phyloP scores from a whole-genome alignment of 2,329 filamentous ascomycete species.

The Dendryphion nanum region DNA sequence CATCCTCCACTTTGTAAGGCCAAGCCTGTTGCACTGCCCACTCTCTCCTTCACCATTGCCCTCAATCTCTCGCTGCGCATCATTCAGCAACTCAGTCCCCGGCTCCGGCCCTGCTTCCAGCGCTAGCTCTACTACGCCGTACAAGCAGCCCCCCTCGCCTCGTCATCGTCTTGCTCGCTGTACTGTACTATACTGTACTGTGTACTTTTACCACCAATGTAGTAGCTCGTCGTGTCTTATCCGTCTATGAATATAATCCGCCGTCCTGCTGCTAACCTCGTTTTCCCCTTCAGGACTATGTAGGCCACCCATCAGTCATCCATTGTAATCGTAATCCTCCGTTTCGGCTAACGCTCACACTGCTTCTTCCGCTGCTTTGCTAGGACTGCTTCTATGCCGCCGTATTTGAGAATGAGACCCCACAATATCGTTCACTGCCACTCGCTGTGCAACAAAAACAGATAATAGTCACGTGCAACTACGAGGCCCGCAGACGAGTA shows the following conservation, averaged over 20 bases:
- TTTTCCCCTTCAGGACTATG: slow-evolving; percentile 32
- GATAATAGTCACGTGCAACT: slow-evolving; percentile 71
- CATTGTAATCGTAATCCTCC: slow-evolving; percentile 1
- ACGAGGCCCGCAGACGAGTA: slow-evolving; percentile 72
- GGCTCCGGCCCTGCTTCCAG: background rate
- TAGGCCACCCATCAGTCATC: slow-evolving; percentile 14
- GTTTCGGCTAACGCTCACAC: too few relatives aligned
- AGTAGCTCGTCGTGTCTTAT: too few relatives aligned
- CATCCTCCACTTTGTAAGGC: slow-evolving; percentile 77
- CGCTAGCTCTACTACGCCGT: background rate
- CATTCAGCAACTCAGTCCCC: background rate
- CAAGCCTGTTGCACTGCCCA: background rate
- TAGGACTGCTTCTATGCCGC: slow-evolving; percentile 95
- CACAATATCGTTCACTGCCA: slow-evolving; percentile 68
- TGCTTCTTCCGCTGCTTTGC: too few relatives aligned
- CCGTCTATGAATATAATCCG: too few relatives aligned
- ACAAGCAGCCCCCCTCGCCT: background rate
- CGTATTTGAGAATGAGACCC: slow-evolving; percentile 79
- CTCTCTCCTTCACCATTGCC: background rate
- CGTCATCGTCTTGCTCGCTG: background rate
- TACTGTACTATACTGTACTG: too few relatives aligned
- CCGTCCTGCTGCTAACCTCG: slow-evolving; percentile 26
- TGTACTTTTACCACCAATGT: too few relatives aligned
- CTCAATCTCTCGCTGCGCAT: background rate
- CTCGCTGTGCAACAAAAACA: slow-evolving; percentile 90